A percentile compares a stretch with the other conserved stretches of the same genome.
Evolutionary conservation across 1,284 basidiomycete genomes (phyloP).

Genomic region (Calocybe gambosa): DNA sequence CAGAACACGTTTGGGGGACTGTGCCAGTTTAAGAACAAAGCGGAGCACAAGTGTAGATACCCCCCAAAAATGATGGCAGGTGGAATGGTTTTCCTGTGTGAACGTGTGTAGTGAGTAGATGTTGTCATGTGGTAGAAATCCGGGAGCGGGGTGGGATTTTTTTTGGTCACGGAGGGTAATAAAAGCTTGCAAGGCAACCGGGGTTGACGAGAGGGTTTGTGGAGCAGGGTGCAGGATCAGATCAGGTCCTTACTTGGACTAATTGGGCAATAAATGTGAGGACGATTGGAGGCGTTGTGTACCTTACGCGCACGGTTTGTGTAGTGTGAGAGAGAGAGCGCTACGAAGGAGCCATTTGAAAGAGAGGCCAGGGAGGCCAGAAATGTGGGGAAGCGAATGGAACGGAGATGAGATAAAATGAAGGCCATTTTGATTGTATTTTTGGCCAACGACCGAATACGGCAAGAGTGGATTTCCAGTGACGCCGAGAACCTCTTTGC

Average conservation of each 20-base stretch:
- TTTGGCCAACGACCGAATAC: slow-evolving; percentile 15
- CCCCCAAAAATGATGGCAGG: not conserved
- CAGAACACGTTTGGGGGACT: slow-evolving; percentile 9
- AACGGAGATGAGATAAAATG: slow-evolving; percentile 16
- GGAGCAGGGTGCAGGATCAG: slow-evolving; percentile 6
- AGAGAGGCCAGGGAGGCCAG: not conserved
- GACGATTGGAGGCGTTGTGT: not conserved
- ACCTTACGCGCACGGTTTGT: not conserved
- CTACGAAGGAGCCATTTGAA: not conserved
- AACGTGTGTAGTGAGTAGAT: not conserved
- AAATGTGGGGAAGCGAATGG: slow-evolving; percentile 11
- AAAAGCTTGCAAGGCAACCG: slow-evolving; percentile 1
- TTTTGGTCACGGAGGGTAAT: not conserved
- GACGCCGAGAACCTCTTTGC: slow-evolving; percentile 13
- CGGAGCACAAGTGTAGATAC: slow-evolving; percentile 1
- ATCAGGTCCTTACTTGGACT: slow-evolving; percentile 1
- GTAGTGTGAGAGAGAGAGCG: not conserved
- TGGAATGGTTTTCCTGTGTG: not conserved
- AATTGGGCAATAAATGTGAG: not conserved
- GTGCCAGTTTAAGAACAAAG: not conserved
- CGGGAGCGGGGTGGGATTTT: not conserved
- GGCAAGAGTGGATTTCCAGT: slow-evolving; percentile 13
- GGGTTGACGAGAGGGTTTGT: slow-evolving; percentile 3
- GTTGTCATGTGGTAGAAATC: not conserved
- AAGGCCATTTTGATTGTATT: slow-evolving; percentile 8